Conservation (phyloP, 768 basidiomycete species). For the Tulasnella sp. region DNA sequence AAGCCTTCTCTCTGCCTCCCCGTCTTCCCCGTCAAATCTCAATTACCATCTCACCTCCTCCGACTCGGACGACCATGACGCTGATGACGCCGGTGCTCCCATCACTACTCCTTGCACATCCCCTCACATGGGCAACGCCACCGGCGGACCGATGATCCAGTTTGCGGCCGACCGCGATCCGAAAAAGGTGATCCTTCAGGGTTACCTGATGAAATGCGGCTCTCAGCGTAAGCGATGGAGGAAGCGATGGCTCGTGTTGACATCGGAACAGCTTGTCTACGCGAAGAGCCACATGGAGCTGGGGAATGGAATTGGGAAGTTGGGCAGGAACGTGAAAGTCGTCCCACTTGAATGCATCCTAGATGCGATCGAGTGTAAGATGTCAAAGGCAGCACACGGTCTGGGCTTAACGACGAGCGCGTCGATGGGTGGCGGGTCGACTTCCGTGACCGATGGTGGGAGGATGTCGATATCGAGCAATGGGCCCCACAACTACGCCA, state of each 20-base stretch:
- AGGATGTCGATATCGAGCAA: background rate
- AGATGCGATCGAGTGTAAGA: slow-evolving; percentile 74
- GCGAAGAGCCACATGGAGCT: slow-evolving; percentile 94
- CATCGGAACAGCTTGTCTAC: slow-evolving; percentile 78
- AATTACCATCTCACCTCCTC: slow-evolving; percentile 24
- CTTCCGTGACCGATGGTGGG: too few species aligned
- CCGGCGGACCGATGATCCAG: background rate
- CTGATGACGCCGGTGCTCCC: slow-evolving; percentile 25
- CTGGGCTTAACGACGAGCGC: too few species aligned
- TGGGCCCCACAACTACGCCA: background rate
- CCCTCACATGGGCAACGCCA: background rate
- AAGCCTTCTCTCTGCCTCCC: background rate
- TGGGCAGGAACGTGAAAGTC: slow-evolving; percentile 60
- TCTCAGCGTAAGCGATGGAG: slow-evolving; percentile 90
- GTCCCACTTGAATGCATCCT: slow-evolving; percentile 79
- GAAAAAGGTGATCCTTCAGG: slow-evolving; percentile 71
- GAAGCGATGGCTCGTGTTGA: slow-evolving; percentile 95
- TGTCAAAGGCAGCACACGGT: background rate
- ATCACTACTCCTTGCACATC: slow-evolving; percentile 23
- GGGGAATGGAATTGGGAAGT: background rate
- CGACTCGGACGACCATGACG: slow-evolving; percentile 35
- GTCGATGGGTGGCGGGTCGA: too few species aligned
- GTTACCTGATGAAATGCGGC: slow-evolving; percentile 95
- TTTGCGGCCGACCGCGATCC: slow-evolving; percentile 41
- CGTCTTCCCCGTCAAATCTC: slow-evolving; percentile 13